Evolutionary conservation across 371 early-diverging fungal genomes (phyloP).

Genomic region (Rhizopus arrhizus): DNA sequence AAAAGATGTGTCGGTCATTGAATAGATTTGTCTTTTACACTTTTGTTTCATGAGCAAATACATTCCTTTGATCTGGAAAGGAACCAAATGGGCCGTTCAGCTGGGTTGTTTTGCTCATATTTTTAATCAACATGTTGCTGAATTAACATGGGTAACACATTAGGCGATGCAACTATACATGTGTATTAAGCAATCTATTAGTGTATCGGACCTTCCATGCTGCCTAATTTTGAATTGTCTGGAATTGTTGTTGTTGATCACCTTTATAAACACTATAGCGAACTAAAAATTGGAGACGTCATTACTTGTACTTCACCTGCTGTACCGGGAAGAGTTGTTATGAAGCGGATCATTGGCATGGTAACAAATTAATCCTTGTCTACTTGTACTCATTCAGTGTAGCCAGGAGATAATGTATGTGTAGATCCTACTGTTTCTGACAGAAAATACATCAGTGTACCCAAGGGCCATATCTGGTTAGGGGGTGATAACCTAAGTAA

Average conservation of each 20-base stretch:
- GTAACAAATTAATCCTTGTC: constrained; percentile 42
- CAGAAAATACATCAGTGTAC: constrained; percentile 61
- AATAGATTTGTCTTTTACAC: background rate
- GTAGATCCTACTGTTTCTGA: constrained; percentile 66
- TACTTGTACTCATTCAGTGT: background rate
- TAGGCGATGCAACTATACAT: background rate
- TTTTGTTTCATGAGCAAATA: constrained; percentile 8
- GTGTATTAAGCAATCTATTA: constrained; percentile 18
- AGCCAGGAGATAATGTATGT: constrained; percentile 75
- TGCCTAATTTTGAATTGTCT: constrained; percentile 75
- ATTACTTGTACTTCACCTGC: constrained; percentile 72
- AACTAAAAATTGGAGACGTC: constrained; percentile 70
- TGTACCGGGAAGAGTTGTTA: constrained; percentile 64
- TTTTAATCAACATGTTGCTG: constrained; percentile 67
- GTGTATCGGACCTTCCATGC: constrained; percentile 88
- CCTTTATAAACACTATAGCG: constrained; percentile 56
- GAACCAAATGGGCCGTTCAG: constrained; percentile 44
- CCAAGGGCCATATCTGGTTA: constrained; percentile 72
- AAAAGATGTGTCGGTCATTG: background rate
- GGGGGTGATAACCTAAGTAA: constrained; percentile 82
- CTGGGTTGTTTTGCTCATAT: constrained; percentile 63
- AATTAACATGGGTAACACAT: constrained; percentile 65
- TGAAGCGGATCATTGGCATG: constrained; percentile 80
- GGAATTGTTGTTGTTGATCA: constrained; percentile 72
- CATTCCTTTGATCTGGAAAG: constrained; percentile 2